Base-by-base conservation (phyloP, 179 eudicot species). In the Drosera spatulata region DNA sequence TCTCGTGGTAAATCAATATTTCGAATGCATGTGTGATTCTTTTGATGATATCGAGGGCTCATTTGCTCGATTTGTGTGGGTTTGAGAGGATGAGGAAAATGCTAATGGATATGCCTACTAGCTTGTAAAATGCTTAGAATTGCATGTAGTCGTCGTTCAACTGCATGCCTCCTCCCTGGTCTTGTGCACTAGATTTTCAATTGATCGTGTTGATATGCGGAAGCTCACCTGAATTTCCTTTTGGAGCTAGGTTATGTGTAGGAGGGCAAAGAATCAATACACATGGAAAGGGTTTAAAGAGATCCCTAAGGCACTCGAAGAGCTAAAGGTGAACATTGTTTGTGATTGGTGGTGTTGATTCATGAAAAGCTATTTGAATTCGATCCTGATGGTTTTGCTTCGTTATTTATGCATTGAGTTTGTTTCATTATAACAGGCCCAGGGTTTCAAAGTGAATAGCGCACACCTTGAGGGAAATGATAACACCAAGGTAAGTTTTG, bases 261-360 rank as follows among this genome's bases (percentile, higher is more conserved):
- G 86, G 64, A 84, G 77, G 70, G 97, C 91, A 1, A 93, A 93
- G 66, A 90, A 86, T 69, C 79, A 77, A 55, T 86, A 90, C 72
- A 61, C 83, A 9, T 89, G 97, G 97, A 86, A 78, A 63, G 97
- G 99, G 42, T 83, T 84, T 64, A 79, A 76, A 42, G 95, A 68
- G 11, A 80, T 89, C 54, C 97, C 99, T 0, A 67, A 72, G 61
- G 79, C 93, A 43, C 74, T 93, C 61, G 75, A 78, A 45, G 71
- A 67, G 53, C 85, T 93, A 7, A 86, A 77, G 81, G 99, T 93
- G 73, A 46, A 22, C 33, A 22, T 22, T 22, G 33, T 22, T 22
- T 22, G 33, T 22, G 33, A 22, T 22, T 22, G 33, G 33, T 8
- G 33, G 3, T 22, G 33, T 22, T 22, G 54, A 15, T 60, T 63